Conservation (phyloP, 768 basidiomycete genomes). For the Phaeotremella fagi region DNA sequence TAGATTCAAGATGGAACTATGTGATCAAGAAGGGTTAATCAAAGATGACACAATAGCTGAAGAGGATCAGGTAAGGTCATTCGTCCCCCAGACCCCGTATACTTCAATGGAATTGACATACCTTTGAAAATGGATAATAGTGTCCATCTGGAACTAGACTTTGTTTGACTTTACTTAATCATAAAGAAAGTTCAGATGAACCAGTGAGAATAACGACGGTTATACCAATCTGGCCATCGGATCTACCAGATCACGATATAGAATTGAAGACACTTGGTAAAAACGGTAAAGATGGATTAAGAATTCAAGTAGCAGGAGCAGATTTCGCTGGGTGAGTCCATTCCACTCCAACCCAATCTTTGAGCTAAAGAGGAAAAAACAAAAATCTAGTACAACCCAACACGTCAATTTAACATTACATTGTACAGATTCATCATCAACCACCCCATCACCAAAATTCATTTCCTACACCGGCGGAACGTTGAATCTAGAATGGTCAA, state of each 20-base stretch:
- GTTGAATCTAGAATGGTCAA: conserved; percentile 41
- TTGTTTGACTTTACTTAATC: conserved; percentile 44
- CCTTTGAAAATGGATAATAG: too few relatives aligned
- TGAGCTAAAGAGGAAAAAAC: conserved; percentile 1
- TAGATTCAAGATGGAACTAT: conserved; percentile 38
- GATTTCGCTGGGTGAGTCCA: conserved; percentile 45
- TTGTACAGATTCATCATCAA: conserved; percentile 24
- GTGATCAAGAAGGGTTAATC: conserved; percentile 29
- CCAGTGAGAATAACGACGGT: conserved; percentile 41
- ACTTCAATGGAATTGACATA: background rate
- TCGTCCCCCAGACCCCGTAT: background rate
- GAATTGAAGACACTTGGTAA: conserved; percentile 23
- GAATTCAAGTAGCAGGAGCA: conserved; percentile 39
- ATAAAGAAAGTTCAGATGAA: conserved; percentile 34
- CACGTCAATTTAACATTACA: conserved; percentile 39
- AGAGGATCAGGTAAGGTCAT: conserved; percentile 44
- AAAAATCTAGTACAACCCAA: conserved; percentile 18
- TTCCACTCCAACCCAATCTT: background rate
- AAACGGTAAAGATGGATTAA: conserved; percentile 35
- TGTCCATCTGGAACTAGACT: conserved; percentile 42
- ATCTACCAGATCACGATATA: conserved; percentile 27
- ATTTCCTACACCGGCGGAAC: conserved; percentile 35
- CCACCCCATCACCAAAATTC: conserved; percentile 30
- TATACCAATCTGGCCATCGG: conserved; percentile 42
- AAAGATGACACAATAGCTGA: conserved; percentile 38